phyloP scores from a whole-genome alignment of 1,139 yeast species.

The Candida pseudocylindracea region DNA sequence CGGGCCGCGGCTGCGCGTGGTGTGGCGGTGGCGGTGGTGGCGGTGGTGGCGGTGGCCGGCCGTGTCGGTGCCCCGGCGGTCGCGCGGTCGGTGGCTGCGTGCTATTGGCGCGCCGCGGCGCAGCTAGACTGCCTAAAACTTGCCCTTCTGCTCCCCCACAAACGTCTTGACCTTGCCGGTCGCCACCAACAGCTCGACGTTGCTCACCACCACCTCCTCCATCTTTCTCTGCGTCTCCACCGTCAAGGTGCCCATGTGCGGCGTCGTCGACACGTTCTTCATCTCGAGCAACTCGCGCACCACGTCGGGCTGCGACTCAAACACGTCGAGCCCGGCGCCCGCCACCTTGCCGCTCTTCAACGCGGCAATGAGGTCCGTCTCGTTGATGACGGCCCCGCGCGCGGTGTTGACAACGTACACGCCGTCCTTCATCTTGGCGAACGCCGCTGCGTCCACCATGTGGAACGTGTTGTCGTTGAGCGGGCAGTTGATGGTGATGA shows the following conservation, averaged over 20 bases:
- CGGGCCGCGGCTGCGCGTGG: too few species aligned
- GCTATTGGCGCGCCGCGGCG: too few species aligned
- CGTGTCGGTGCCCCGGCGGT: too few species aligned
- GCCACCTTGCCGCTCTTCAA: constrained; percentile 51
- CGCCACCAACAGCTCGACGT: constrained; percentile 16
- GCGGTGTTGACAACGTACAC: constrained; percentile 49
- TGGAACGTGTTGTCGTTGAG: constrained; percentile 36
- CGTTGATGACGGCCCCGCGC: constrained; percentile 57
- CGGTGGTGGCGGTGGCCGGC: too few species aligned
- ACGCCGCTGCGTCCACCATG: constrained; percentile 24
- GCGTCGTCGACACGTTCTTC: constrained; percentile 41
- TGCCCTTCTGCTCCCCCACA: constrained; percentile 37
- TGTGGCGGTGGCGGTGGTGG: too few species aligned
- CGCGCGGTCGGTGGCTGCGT: too few species aligned
- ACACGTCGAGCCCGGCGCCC: constrained; percentile 65
- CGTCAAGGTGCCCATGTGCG: constrained; percentile 72
- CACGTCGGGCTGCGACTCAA: constrained; percentile 61
- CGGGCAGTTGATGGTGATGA: constrained; percentile 42
- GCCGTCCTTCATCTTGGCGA: constrained; percentile 40
- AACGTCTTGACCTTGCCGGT: constrained; percentile 42
- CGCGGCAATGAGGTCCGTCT: constrained; percentile 32
- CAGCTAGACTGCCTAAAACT: neutral
- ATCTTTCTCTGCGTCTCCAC: constrained; percentile 30
- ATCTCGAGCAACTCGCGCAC: constrained; percentile 29
- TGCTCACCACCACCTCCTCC: constrained; percentile 31